A percentile compares a stretch with the other conserved stretches of the same genome.
Conservation (phyloP, 1,139 yeast species). For the Kluyveromyces marxianus region DNA sequence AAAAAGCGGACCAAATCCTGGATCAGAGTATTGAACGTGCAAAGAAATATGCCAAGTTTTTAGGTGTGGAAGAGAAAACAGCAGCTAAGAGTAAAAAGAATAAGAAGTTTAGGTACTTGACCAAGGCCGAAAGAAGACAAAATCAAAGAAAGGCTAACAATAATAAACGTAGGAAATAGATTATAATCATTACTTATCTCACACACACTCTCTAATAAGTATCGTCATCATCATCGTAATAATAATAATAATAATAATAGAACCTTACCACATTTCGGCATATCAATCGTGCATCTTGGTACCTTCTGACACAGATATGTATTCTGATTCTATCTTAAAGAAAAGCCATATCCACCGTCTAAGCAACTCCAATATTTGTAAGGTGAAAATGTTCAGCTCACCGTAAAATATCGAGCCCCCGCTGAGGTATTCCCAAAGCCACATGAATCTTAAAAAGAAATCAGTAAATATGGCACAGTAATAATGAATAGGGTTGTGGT, state of each 20-base stretch:
- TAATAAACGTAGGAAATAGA: conserved; percentile 31
- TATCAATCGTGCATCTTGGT: conserved; percentile 3
- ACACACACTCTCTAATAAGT: neutral
- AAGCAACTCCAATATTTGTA: conserved; percentile 66
- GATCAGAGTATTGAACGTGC: conserved; percentile 63
- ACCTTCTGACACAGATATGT: conserved; percentile 17
- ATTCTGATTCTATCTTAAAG: conserved; percentile 76
- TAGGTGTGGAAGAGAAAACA: conserved; percentile 40
- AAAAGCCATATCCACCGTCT: conserved; percentile 90
- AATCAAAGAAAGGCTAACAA: conserved; percentile 51
- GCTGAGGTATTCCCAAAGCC: conserved; percentile 52
- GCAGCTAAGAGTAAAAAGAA: conserved; percentile 40
- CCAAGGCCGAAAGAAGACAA: conserved; percentile 67
- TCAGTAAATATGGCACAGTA: conserved; percentile 51
- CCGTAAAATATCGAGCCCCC: conserved; percentile 37
- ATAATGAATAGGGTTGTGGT: conserved; percentile 38
- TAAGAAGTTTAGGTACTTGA: conserved; percentile 79
- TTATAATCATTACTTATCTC: neutral
- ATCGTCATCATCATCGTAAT: neutral
- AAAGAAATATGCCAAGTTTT: conserved; percentile 60
- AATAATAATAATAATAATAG: too few species aligned
- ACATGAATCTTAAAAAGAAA: conserved; percentile 58
- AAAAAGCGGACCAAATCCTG: conserved; percentile 51
- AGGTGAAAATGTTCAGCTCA: conserved; percentile 52
- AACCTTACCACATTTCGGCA: neutral